Evolutionary conservation across 306 rosid species (phyloP), one percentile per base, ranked within the genome.

Genomic region (Aeschynomene evenia): DNA sequence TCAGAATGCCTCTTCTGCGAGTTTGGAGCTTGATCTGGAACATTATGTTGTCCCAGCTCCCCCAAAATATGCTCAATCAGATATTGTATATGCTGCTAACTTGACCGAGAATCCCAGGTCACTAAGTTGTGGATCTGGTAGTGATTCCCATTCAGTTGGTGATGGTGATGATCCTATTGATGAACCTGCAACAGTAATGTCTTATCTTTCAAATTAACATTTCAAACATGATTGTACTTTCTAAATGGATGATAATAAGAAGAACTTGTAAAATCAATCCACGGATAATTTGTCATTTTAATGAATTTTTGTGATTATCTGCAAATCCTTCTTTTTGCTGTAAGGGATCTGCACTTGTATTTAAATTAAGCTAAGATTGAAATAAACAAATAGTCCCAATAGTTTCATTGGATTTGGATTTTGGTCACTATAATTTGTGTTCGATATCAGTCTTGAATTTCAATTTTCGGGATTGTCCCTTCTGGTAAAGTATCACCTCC

Each of bases 41-140:
- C 95, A 88, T 69, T 94, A 94, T 68, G 89, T 94, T 72, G 95
- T 94, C 59, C 97, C 99, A 83, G 88, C 96, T 82, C 99, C 98
- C 45, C 61, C 85, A 46, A 55, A 65, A 75, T 85, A 85, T 74
- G 72, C 84, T 77, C 84, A 77, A 85, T 69, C 92, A 60, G 82
- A 82, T 60, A 65, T 8, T 40, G 79, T 36, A 48, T 94, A 94
- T 76, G 97, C 97, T 48, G 99, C 99, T 60, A 81, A 91, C 88
- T 50, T 81, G 85, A 77, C 99, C 3, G 99, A 94, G 89, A 84
- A 88, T 74, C 99, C 99, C 51, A 85, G 91, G 75, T 88, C 96
- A 53, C 68, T 82, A 45, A 68, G 74, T 63, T 84, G 84, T 80
- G 88, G 75, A 28, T 68, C 80, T 31, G 79, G 75, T 51, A 63